Conservation (phyloP, 495 filamentous ascomycete genomes). For the Lepidopterella palustris region DNA sequence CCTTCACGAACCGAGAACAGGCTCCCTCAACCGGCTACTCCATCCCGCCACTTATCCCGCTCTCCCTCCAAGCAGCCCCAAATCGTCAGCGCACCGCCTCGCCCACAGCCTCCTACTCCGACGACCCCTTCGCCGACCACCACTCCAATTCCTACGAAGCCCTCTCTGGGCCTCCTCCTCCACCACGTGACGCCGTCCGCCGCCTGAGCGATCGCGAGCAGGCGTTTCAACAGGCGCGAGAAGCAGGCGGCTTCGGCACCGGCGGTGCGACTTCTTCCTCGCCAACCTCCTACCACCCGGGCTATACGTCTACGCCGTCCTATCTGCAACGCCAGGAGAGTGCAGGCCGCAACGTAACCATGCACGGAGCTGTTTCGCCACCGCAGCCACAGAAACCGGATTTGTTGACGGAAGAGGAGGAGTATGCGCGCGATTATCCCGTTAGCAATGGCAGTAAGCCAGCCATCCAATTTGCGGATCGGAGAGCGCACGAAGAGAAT, state of each 20-base stretch:
- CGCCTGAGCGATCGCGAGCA: neutral
- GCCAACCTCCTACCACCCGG: slow-evolving; percentile 10
- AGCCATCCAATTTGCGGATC: neutral
- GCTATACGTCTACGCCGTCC: slow-evolving; percentile 16
- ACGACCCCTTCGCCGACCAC: slow-evolving; percentile 34
- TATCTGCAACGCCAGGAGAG: slow-evolving; percentile 25
- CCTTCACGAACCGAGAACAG: neutral
- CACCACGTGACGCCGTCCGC: neutral
- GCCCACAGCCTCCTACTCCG: neutral
- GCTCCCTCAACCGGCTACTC: neutral
- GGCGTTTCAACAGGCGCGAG: neutral
- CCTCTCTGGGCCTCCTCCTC: slow-evolving; percentile 9
- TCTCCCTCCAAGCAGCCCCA: slow-evolving; percentile 17
- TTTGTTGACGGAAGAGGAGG: slow-evolving; percentile 20
- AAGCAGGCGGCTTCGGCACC: neutral
- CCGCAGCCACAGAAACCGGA: neutral
- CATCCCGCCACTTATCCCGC: slow-evolving; percentile 8
- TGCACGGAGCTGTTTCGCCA: slow-evolving; percentile 19
- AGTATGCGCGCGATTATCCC: slow-evolving; percentile 26
- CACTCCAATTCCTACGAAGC: slow-evolving; percentile 19
- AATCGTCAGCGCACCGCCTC: slow-evolving; percentile 7
- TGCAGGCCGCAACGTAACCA: slow-evolving; percentile 18
- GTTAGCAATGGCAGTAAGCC: slow-evolving; percentile 5
- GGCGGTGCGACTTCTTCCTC: neutral
- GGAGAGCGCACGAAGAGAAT: neutral